Conservation (phyloP, 2,329 filamentous ascomycete genomes). For the Bimuria novae-zelandiae region DNA sequence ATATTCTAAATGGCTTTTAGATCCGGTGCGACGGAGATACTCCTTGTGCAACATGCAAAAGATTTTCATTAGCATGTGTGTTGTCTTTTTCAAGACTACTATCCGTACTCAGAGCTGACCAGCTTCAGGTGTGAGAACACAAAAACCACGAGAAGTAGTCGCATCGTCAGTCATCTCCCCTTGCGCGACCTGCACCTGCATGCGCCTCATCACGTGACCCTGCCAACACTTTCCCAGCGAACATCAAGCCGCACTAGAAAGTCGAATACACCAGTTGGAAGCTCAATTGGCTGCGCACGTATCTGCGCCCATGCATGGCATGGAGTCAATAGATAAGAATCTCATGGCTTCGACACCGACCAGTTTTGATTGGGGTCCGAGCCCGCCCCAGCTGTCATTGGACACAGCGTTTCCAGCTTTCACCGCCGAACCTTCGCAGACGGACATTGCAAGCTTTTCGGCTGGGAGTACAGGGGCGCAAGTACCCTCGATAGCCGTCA, state of each 20-base stretch:
- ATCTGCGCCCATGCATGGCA: constrained; percentile 42
- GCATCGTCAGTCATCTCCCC: constrained; percentile 36
- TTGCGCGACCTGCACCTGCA: constrained; percentile 3
- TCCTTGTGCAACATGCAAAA: constrained; percentile 43
- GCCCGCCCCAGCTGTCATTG: constrained; percentile 29
- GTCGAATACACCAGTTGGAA: constrained; percentile 45
- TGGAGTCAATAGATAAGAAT: constrained; percentile 39
- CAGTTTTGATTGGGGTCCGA: constrained; percentile 36
- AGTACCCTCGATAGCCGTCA: constrained; percentile 43
- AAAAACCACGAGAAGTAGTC: constrained; percentile 42
- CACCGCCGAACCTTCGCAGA: constrained; percentile 21
- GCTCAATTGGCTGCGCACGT: constrained; percentile 42
- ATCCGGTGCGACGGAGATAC: constrained; percentile 45
- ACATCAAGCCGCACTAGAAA: constrained; percentile 42
- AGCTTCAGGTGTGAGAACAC: constrained; percentile 30
- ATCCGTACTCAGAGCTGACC: background rate
- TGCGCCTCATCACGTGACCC: constrained; percentile 29
- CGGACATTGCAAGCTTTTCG: constrained; percentile 32
- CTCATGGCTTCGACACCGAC: constrained; percentile 33
- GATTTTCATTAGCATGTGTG: constrained; percentile 42
- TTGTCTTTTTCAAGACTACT: background rate
- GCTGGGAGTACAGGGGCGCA: constrained; percentile 21
- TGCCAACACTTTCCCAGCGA: constrained; percentile 31
- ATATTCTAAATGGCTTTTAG: constrained; percentile 2
- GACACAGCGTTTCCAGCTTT: constrained; percentile 36